Evolutionary conservation across 202 grass and related monocot species (phyloP), one percentile per base, ranked within the genome.

Genomic region (Panicum hallii): DNA sequence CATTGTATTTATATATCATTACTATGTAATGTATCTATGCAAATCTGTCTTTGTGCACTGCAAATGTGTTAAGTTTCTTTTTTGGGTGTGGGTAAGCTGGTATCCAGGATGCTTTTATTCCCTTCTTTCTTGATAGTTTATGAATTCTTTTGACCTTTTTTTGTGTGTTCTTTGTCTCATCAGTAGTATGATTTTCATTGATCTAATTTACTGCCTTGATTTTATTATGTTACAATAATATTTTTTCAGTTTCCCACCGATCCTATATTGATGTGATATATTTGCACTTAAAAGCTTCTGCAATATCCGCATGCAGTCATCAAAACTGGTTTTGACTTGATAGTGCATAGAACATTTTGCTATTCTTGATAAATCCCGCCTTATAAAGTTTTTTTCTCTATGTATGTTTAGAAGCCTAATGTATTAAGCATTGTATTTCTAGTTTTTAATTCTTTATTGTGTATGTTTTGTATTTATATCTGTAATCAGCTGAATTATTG

Each of bases 401-500:
- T 15, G 17, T 8, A 58, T 58, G 46, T 66, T 45, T 75, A 17
- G 41, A 58, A 71, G 41, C 26, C 67, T 81, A 23, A 20, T 85
- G 45, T 28, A 79, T 34, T 80, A 72, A 68, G 0, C 16, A 62
- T 57, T 7, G 10, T 77, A 70, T 92, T 47, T 79, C 9, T 57
- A 7, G 1, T 14, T 79, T 40, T 43, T 67, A 74, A 47, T 85
- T 43, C 36, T 75, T 17, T 44, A 86, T 55, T 83, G 61, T 49
- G 30, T 75, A 52, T 57, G 63, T 72, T 84, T 28, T 86, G 42
- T 50, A 54, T 80, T 77, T 86, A 71, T 84, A 70, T 82, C 61
- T 89, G 42, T 78, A 30, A 55, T 69, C 77, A 64, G 80, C 70
- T 90, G 88, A 88, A 84, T 66, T 89, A 89, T 95, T 92, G 86